Evolutionary conservation across 306 rosid species (phyloP).

Genomic region (Cicer yamashitae): DNA sequence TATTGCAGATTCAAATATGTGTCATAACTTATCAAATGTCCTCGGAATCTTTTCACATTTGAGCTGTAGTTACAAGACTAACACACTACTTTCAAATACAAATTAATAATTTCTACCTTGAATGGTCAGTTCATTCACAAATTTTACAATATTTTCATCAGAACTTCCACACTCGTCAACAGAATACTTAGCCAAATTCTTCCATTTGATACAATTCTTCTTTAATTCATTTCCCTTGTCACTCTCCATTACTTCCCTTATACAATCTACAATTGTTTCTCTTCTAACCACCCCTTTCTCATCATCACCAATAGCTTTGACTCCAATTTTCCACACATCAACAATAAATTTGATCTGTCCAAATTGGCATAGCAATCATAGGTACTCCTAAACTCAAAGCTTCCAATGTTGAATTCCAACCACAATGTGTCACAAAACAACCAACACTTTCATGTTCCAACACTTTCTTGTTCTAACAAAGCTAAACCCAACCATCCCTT

Average conservation of each 20-base stretch:
- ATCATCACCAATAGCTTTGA: not conserved
- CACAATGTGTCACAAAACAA: slow-evolving; percentile 8
- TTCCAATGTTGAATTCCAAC: slow-evolving; percentile 25
- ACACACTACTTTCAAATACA: too few relatives aligned
- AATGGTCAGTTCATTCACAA: not conserved
- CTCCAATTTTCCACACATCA: slow-evolving; percentile 18
- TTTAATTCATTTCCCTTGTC: not conserved
- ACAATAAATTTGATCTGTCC: slow-evolving; percentile 20
- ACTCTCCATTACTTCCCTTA: not conserved
- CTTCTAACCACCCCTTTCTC: not conserved
- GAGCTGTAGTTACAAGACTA: too few relatives aligned
- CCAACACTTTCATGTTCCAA: not conserved
- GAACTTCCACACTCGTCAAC: slow-evolving; percentile 15
- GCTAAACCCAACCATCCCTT: too few relatives aligned
- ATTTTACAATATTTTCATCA: not conserved
- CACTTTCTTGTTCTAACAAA: too few relatives aligned
- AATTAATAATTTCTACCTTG: too few relatives aligned
- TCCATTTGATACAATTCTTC: not conserved
- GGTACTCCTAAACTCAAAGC: slow-evolving; percentile 5
- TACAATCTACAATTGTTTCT: not conserved
- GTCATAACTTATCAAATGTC: too few relatives aligned
- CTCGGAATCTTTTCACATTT: too few relatives aligned
- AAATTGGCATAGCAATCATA: not conserved
- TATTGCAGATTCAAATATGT: too few relatives aligned
- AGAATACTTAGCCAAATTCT: not conserved